Conservation (phyloP, 1,139 yeast species). For the Diutina siamensis region DNA sequence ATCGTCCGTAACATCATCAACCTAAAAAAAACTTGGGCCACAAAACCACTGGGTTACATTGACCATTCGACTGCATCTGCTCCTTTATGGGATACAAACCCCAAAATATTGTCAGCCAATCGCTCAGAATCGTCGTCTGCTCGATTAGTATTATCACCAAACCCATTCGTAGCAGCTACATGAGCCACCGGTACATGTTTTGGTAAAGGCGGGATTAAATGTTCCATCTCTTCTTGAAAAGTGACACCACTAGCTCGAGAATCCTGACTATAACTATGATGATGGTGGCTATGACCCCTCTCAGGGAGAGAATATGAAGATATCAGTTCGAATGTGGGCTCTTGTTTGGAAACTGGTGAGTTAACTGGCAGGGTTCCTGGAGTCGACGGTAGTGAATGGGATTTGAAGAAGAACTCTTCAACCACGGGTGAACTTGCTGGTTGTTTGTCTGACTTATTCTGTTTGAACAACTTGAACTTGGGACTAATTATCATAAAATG, state of each 20-base stretch:
- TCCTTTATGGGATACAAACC: background rate
- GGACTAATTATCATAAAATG: constrained; percentile 4
- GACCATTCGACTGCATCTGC: constrained; percentile 1
- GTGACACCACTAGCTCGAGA: background rate
- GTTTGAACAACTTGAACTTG: constrained; percentile 5
- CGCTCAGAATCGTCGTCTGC: background rate
- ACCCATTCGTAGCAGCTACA: background rate
- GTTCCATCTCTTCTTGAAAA: constrained; percentile 1
- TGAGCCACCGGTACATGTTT: background rate
- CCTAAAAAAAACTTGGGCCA: background rate
- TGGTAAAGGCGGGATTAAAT: background rate
- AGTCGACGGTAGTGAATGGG: background rate
- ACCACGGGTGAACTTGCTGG: background rate
- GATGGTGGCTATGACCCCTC: background rate
- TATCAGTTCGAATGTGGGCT: background rate
- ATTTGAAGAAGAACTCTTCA: background rate
- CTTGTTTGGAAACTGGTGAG: background rate
- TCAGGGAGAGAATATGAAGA: background rate
- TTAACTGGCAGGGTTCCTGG: background rate
- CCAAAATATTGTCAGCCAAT: constrained; percentile 1
- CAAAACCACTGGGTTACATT: too few relatives aligned
- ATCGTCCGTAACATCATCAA: background rate
- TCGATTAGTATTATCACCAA: background rate
- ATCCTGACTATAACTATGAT: background rate
- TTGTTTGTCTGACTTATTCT: background rate